Evolutionary conservation across 169 alveolate species (phyloP).

Genomic region (Eimeria necatrix): DNA sequence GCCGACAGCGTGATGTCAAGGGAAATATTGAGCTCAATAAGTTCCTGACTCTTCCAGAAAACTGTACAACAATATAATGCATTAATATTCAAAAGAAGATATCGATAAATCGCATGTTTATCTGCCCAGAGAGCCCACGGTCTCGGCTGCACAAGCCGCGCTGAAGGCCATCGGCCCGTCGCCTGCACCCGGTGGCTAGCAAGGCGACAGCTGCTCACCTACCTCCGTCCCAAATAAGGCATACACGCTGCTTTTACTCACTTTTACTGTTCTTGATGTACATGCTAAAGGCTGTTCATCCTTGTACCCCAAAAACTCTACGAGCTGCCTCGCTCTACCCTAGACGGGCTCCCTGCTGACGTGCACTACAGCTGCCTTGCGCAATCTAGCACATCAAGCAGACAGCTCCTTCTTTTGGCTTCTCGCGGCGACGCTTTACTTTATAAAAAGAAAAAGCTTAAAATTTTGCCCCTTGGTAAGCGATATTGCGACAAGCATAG

Average conservation of each 20-base stretch:
- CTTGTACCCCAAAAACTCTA: neutral
- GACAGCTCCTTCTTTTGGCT: too few species aligned
- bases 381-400: too few species aligned
- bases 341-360: too few species aligned
- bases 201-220: neutral
- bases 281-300: neutral
- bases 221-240: neutral
- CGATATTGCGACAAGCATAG: too few species aligned
- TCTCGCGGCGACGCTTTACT: too few species aligned
- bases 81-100: constrained; percentile 13
- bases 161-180: constrained; percentile 12
- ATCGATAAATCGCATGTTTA: neutral
- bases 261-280: neutral
- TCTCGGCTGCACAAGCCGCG: constrained; percentile 34
- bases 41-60: neutral
- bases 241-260: neutral
- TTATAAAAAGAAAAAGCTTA: too few species aligned
- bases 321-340: too few species aligned
- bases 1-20: neutral
- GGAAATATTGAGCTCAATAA: neutral
- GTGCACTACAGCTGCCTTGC: too few species aligned
- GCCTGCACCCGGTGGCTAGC: constrained; percentile 54
- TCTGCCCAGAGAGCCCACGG: neutral
- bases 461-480: too few species aligned
- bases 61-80: neutral